These are phyloP conservation scores for Testicularia cyperi DNA, from an alignment of 1,284 basidiomycete genomes.

Conservation along the genomic window DNA sequence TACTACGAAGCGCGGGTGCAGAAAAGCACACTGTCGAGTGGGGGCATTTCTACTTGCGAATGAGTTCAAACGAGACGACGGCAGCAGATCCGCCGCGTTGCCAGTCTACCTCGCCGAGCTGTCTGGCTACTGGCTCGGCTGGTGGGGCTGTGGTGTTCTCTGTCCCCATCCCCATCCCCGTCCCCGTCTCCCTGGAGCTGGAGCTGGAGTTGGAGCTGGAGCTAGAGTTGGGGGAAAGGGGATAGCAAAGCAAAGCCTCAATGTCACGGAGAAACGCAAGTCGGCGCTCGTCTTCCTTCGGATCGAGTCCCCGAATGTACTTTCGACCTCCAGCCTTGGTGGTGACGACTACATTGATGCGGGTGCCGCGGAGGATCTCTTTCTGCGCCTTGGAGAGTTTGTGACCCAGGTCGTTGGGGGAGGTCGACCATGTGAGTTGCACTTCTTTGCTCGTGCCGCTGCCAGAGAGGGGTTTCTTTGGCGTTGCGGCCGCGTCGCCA, in stretches of 20 bases:
- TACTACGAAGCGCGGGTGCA: too few relatives aligned
- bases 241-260: conserved; percentile 11
- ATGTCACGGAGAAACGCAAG: conserved; percentile 5
- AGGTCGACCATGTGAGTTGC: conserved; percentile 47
- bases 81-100: conserved; percentile 21
- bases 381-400: conserved; percentile 37
- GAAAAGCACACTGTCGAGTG: too few relatives aligned
- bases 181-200: not conserved
- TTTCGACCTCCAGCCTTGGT: conserved; percentile 13
- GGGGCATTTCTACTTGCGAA: conserved; percentile 4
- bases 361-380: conserved; percentile 30
- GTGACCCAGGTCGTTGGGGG: conserved; percentile 44
- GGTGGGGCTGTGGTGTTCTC: not conserved
- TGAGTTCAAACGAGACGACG: conserved; percentile 24
- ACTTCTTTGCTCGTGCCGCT: conserved; percentile 31
- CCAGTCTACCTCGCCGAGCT: conserved; percentile 28
- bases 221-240: too few relatives aligned
- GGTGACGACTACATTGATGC: conserved; percentile 31
- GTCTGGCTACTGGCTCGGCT: conserved; percentile 5
- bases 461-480: too few relatives aligned
- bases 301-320: conserved; percentile 24
- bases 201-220: too few relatives aligned
- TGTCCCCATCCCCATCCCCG: not conserved
- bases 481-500: too few relatives aligned
- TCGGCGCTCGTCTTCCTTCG: conserved; percentile 10